Evolutionary conservation across 106 monocot species (phyloP).

Genomic region (Dendrobium chrysotoxum): DNA sequence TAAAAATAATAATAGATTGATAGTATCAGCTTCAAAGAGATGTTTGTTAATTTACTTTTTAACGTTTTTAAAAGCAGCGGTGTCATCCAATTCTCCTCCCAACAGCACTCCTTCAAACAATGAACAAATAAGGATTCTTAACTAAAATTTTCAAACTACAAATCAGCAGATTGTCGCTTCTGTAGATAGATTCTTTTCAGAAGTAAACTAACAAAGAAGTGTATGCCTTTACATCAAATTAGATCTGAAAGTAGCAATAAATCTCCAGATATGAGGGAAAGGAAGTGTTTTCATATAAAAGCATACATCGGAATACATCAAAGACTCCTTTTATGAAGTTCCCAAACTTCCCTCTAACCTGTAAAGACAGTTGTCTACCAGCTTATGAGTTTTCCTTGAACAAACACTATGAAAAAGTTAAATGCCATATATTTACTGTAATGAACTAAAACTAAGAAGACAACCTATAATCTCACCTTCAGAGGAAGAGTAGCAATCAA

Average conservation of each 20-base stretch:
- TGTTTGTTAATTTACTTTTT: conserved; percentile 50
- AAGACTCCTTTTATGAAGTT: conserved; percentile 87
- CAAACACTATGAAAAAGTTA: not conserved
- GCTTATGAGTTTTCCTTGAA: not conserved
- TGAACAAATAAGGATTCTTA: not conserved
- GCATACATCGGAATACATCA: conserved; percentile 87
- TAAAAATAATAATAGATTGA: not conserved
- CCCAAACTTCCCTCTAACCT: conserved; percentile 84
- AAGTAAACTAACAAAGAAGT: not conserved
- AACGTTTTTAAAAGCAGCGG: conserved; percentile 98
- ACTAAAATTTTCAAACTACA: not conserved
- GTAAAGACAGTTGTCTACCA: not conserved
- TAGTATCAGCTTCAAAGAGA: not conserved
- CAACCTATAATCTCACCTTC: conserved; percentile 41
- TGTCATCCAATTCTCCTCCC: conserved; percentile 94
- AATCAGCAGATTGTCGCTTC: not conserved
- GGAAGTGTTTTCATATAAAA: conserved; percentile 1
- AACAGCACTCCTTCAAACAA: not conserved
- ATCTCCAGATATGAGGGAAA: not conserved
- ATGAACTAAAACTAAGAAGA: not conserved
- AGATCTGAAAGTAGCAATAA: not conserved
- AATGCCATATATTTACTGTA: not conserved
- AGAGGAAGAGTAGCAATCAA: conserved; percentile 94
- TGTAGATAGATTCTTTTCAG: not conserved
- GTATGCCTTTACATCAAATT: not conserved